phyloP scores from a whole-genome alignment of 805 yeast genomes.

The Candida schatavii region DNA sequence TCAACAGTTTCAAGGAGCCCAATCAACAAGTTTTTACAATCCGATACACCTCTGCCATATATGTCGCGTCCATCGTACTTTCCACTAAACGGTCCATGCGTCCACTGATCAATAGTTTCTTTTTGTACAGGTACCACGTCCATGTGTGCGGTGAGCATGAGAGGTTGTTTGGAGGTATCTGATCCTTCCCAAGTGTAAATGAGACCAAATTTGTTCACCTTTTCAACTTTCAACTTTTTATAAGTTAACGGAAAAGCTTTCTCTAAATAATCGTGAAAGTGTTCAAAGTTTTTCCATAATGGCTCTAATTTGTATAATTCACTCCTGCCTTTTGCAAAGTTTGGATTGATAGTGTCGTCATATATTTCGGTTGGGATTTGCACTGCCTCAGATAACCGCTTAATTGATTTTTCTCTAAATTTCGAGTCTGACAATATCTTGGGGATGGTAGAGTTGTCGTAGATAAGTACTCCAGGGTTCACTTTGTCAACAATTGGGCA shows the following conservation, averaged over 20 bases:
- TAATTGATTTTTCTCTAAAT: constrained; percentile 21
- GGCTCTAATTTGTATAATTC: constrained; percentile 28
- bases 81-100: constrained; percentile 37
- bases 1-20: constrained; percentile 41
- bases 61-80: constrained; percentile 28
- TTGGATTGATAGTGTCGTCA: constrained; percentile 31
- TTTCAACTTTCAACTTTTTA: constrained; percentile 29
- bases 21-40: constrained; percentile 42
- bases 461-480: constrained; percentile 22
- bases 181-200: constrained; percentile 39
- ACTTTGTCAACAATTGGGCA: constrained; percentile 35
- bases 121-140: constrained; percentile 42
- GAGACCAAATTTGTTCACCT: constrained; percentile 35
- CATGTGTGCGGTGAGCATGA: constrained; percentile 38
- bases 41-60: constrained; percentile 36
- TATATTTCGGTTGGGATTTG: constrained; percentile 30
- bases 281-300: constrained; percentile 20
- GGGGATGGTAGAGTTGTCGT: constrained; percentile 18
- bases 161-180: constrained; percentile 27
- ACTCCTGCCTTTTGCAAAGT: constrained; percentile 17
- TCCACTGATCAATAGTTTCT: constrained; percentile 38
- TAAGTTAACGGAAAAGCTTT: constrained; percentile 32
- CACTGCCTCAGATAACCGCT: constrained; percentile 26
- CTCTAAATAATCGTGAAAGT: constrained; percentile 29
- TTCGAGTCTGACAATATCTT: constrained; percentile 24